A percentile compares a stretch with the other conserved stretches of the same genome.
Conservation (phyloP, 2,329 filamentous ascomycete species). For the Sporothrix mexicana region DNA sequence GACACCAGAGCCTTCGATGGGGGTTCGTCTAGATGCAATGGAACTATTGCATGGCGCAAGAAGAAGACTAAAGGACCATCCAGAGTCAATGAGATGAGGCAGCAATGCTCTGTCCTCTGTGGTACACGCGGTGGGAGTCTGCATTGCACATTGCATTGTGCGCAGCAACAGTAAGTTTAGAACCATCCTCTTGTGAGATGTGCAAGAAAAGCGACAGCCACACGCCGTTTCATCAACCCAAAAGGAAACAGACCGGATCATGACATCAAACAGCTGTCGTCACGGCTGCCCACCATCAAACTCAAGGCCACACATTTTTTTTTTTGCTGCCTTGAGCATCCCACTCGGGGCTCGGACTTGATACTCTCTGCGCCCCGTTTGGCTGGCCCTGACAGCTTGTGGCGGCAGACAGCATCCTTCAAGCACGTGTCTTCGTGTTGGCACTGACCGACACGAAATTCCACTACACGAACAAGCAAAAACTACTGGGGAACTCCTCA, state of each 20-base stretch:
- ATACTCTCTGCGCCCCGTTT: neutral
- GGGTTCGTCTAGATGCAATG: neutral
- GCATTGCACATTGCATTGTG: neutral
- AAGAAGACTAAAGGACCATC: neutral
- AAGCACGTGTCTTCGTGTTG: slow-evolving; percentile 16
- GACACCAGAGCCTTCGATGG: neutral
- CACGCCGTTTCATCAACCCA: neutral
- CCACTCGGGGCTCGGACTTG: slow-evolving; percentile 8
- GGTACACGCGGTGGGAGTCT: neutral
- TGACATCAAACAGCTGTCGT: slow-evolving; percentile 10
- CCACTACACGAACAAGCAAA: neutral
- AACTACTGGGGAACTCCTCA: neutral
- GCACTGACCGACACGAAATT: neutral
- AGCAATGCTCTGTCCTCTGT: neutral
- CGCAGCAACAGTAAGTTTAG: neutral
- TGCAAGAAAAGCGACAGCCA: neutral
- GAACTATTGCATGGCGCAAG: neutral
- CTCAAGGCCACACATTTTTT: neutral
- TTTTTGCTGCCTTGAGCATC: slow-evolving; percentile 16
- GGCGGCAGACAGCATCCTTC: neutral
- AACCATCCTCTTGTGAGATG: slow-evolving; percentile 2
- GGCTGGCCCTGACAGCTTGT: neutral
- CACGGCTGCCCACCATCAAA: slow-evolving; percentile 13
- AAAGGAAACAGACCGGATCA: neutral
- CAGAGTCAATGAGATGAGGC: slow-evolving; percentile 13